phyloP scores from a whole-genome alignment of 1,284 basidiomycete genomes.

The Neotropicomus parvogracilis region DNA sequence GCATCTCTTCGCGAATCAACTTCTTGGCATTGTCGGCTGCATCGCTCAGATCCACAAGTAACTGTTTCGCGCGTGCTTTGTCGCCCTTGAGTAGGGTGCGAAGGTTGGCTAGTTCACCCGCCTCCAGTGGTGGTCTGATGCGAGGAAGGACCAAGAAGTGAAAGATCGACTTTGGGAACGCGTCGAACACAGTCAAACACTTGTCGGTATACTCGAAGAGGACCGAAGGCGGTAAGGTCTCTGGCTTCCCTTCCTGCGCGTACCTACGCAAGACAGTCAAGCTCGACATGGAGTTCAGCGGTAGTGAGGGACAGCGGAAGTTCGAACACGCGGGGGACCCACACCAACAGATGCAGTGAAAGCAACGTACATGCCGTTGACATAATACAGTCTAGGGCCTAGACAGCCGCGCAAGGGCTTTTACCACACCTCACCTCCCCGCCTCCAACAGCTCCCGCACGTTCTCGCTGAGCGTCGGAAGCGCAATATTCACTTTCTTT shows the following conservation, averaged over 20 bases:
- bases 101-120: conserved; percentile 52
- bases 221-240: conserved; percentile 54
- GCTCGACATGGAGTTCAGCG: conserved; percentile 35
- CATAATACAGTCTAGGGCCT: conserved; percentile 22
- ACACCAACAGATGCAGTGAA: background rate
- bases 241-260: conserved; percentile 50
- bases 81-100: conserved; percentile 57
- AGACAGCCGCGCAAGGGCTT: background rate
- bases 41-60: conserved; percentile 55
- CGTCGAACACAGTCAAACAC: conserved; percentile 79
- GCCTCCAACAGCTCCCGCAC: conserved; percentile 51
- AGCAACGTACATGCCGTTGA: conserved; percentile 1
- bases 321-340: background rate
- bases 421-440: conserved; percentile 30
- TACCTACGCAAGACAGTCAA: conserved; percentile 61
- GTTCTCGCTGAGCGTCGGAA: conserved; percentile 50
- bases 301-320: background rate
- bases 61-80: conserved; percentile 47
- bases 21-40: conserved; percentile 54
- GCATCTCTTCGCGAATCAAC: conserved; percentile 81
- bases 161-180: conserved; percentile 81
- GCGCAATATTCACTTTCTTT: conserved; percentile 32
- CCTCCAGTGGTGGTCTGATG: conserved; percentile 34
- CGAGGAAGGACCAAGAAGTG: conserved; percentile 81
- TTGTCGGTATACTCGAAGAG: conserved; percentile 59